phyloP scores from a whole-genome alignment of 75 land plant genomes.

The Cupressus sempervirens region DNA sequence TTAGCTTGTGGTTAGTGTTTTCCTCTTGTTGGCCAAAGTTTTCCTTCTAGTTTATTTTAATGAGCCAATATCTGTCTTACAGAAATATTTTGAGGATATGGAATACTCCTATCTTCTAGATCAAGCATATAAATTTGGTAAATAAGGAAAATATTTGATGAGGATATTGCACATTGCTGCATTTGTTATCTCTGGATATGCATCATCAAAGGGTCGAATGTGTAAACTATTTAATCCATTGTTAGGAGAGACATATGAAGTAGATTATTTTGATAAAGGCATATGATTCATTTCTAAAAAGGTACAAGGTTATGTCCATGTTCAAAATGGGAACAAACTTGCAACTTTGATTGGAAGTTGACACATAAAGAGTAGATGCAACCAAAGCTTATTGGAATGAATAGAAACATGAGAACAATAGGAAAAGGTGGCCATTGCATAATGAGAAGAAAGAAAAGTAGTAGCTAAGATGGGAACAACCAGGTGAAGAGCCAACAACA shows the following conservation, averaged over 20 bases:
- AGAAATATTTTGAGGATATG: constrained; percentile 46
- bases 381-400: no score
- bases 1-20: constrained; percentile 44
- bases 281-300: constrained; percentile 60
- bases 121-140: constrained; percentile 30
- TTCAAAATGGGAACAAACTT: no score
- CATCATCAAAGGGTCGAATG: constrained; percentile 74
- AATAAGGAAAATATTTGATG: constrained; percentile 60
- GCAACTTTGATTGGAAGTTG: no score
- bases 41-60: constrained; percentile 50
- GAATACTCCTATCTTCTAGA: constrained; percentile 48
- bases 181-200: constrained; percentile 85
- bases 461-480: no score
- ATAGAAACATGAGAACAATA: no score
- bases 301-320: no score
- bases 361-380: no score
- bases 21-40: constrained; percentile 41
- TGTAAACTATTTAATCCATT: constrained; percentile 87
- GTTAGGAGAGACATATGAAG: constrained; percentile 83
- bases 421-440: no score
- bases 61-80: constrained; percentile 43
- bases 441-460: no score
- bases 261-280: constrained; percentile 81
- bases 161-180: constrained; percentile 76
- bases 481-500: no score